Percentiles rank a stretch among this genome's conserved stretches.
Conservation (phyloP, 257 asterid species). For the Knoxia roxburghii region DNA sequence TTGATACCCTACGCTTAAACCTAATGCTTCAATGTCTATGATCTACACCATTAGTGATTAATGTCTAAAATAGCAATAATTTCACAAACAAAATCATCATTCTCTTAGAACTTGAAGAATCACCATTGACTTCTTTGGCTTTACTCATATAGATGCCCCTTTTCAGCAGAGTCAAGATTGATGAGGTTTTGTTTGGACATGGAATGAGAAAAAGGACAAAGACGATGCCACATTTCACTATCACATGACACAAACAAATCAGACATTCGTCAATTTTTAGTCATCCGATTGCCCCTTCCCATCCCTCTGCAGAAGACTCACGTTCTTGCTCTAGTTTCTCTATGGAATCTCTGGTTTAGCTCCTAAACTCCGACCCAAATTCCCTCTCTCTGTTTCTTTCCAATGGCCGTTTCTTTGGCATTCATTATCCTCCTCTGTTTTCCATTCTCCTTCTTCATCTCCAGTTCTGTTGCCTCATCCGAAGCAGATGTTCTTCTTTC, state of each 20-base stretch:
- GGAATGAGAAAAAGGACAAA: constrained; percentile 13
- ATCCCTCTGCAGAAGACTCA: background rate
- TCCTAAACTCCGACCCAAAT: constrained; percentile 2
- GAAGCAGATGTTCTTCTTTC: constrained; percentile 61
- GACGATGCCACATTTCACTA: constrained; percentile 3
- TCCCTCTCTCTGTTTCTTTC: constrained; percentile 21
- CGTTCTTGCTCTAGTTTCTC: background rate
- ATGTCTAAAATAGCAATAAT: too few relatives aligned
- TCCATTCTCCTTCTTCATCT: constrained; percentile 32
- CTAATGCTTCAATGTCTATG: too few relatives aligned
- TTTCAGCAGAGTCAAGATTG: constrained; percentile 4
- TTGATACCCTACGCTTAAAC: too few relatives aligned
- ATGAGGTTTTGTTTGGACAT: constrained; percentile 13
- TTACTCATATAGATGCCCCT: constrained; percentile 9
- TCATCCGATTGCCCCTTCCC: background rate
- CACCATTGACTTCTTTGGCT: constrained; percentile 4
- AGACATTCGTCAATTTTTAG: background rate
- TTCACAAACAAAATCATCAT: too few relatives aligned
- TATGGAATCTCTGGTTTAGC: background rate
- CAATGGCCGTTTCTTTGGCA: constrained; percentile 49
- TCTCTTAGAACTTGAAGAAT: too few relatives aligned
- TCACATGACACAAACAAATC: constrained; percentile 6
- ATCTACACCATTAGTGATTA: too few relatives aligned
- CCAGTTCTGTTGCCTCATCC: constrained; percentile 31
- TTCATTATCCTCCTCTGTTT: constrained; percentile 32